Base-by-base conservation (phyloP, 2,329 filamentous ascomycete species). In the Hypoxylon sp. region DNA sequence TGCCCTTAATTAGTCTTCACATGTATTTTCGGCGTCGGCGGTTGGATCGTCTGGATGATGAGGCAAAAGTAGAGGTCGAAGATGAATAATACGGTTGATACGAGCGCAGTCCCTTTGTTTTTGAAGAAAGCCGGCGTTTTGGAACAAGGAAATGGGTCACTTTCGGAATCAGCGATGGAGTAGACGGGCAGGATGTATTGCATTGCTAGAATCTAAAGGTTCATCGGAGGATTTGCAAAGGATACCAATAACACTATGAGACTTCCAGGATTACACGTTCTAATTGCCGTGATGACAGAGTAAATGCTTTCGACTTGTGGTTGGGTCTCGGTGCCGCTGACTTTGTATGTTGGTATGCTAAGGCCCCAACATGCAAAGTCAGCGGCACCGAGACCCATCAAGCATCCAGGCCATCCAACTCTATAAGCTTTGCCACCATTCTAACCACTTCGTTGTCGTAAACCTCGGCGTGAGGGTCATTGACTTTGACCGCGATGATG, bases 321-420 rank as follows among this genome's bases (percentile, higher is more conserved):
- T n/a, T 48, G 17, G 14, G 19, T 28, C n/a, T 21, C 28, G 17
- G n/a, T 23, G 25, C 11, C 5, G 10, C 30, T 2, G 7, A 14
- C 21, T 46, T 21, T 19, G 19, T 48, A 45, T 57, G 17, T 23
- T 48, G 34, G 41, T n/a, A n/a, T n/a, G n/a, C n/a, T n/a, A n/a
- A n/a, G n/a, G n/a, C 28, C 32, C 41, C 34, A 48, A 23, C 17
- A 57, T 45, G 48, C 19, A 19, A 21, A 46, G 21, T 14, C 7
- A 2, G 30, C 10, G 5, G 11, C 25, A 23, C n/a, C 17, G 28
- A 21, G n/a, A 28, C 19, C 14, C 17, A 48, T 68, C 76, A 89
- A 63, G 85, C 85, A 84, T 97, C 93, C 80, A 97, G 80, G 1
- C 96, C 96, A 82, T 98, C 94, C 74, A 97, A 86, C 80, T 97